Evolutionary conservation across 1,284 basidiomycete species (phyloP), one percentile per base, ranked within the genome.

Genomic region (Cryptococcus deneoformans): DNA sequence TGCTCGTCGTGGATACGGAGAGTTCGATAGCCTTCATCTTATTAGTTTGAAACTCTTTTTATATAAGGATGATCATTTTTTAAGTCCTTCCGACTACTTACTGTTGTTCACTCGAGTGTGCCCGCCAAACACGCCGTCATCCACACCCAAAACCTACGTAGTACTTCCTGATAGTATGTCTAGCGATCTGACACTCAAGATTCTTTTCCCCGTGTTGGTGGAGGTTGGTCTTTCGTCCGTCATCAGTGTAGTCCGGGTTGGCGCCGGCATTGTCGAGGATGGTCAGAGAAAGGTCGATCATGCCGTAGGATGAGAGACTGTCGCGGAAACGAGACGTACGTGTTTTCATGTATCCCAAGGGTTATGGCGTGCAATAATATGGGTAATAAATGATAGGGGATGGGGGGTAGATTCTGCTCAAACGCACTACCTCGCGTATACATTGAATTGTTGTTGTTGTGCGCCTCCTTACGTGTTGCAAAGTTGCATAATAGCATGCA

Each of bases 331-430:
- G 68, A 66, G 2, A 70, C 66, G 45, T 63, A 62, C 50, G 69
- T 70, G 60, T 75, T 72, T 56, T 75, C 71, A 53, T 75, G 71
- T 51, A 61, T 72, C 1, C 67, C 69, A 6, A 70, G 62, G 0
- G 72, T 73, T 58, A 73, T 75, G 6, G 71, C 72, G 0, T 71
- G 70, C 52, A 20, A 20, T 20, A 20, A 20, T 20, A 20, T 20
- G 20, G 20, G 20, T 20, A 20, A 20, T 20, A 20, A 20, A 20
- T 20, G 20, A 20, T 20, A 20, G 20, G 20, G 20, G 20, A 20
- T 20, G 20, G 20, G 20, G 20, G 20, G 20, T 20, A 20, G 20
- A 20, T 20, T 20, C 20, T 20, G 20, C 20, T 20, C 20, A 20
- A 20, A 20, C 20, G 20, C 20, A 20, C 20, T 20, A 20, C 20